These are phyloP conservation scores for Sonneratia caseolaris DNA, from an alignment of 345 rosid genomes.

Conservation along the genomic window DNA sequence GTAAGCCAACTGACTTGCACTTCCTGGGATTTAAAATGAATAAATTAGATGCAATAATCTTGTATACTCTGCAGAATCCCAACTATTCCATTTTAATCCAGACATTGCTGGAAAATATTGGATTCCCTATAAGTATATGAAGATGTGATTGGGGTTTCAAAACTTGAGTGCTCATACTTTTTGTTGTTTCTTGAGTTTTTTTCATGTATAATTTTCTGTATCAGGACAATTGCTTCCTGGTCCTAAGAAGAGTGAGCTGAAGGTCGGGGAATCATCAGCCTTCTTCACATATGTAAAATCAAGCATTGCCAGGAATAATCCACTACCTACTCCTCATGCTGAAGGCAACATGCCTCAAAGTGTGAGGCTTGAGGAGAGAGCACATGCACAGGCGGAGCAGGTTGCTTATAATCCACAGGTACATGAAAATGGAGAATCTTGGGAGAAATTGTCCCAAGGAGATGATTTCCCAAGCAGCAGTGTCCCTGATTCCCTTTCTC, in stretches of 20 bases:
- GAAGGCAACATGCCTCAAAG: constrained; percentile 19
- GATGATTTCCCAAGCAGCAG: constrained; percentile 51
- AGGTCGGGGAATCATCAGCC: constrained; percentile 88
- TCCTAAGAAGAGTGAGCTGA: constrained; percentile 72
- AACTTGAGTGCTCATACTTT: background rate
- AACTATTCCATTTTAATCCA: background rate
- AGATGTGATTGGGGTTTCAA: background rate
- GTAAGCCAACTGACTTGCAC: background rate
- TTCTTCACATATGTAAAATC: constrained; percentile 89
- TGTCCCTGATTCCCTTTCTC: constrained; percentile 40
- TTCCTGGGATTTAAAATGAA: background rate
- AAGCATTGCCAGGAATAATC: constrained; percentile 24
- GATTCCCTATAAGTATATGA: too few relatives aligned
- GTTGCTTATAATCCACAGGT: constrained; percentile 22
- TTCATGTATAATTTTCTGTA: constrained; percentile 8
- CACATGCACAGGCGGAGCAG: constrained; percentile 21
- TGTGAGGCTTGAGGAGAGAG: constrained; percentile 27
- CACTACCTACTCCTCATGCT: constrained; percentile 13
- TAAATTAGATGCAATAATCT: background rate
- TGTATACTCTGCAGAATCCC: background rate
- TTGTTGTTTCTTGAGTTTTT: constrained; percentile 6
- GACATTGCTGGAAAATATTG: background rate
- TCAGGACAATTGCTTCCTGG: constrained; percentile 52
- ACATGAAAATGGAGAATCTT: constrained; percentile 39
- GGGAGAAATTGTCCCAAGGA: constrained; percentile 44